Evolutionary conservation across 176 grass and related monocot genomes (phyloP).

Genomic region (Zoysia japonica): DNA sequence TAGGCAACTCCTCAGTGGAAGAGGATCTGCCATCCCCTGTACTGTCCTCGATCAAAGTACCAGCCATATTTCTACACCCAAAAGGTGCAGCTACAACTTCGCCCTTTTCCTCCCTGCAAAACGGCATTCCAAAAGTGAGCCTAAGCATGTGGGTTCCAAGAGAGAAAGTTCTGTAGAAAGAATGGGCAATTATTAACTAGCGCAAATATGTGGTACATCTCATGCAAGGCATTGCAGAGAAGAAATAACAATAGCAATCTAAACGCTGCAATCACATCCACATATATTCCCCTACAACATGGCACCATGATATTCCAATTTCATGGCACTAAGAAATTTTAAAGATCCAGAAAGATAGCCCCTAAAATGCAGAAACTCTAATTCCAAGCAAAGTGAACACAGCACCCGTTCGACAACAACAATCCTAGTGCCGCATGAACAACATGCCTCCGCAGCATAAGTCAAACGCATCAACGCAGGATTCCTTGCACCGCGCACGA

Average conservation of each 20-base stretch:
- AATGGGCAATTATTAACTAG: background rate
- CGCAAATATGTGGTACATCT: background rate
- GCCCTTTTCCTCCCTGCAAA: slow-evolving; percentile 37
- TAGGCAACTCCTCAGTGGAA: slow-evolving; percentile 58
- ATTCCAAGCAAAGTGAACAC: background rate
- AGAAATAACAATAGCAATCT: background rate
- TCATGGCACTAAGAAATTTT: background rate
- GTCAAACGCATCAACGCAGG: too few species aligned
- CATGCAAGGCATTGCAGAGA: background rate
- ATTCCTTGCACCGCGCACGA: too few species aligned
- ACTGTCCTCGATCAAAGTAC: slow-evolving; percentile 57
- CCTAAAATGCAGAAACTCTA: background rate
- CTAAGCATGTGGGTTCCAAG: background rate
- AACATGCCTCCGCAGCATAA: background rate
- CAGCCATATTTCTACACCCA: slow-evolving; percentile 48
- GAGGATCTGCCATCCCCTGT: slow-evolving; percentile 45
- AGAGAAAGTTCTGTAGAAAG: background rate
- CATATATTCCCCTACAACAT: background rate
- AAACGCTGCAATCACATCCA: background rate
- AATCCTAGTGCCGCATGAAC: background rate
- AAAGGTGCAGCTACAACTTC: background rate
- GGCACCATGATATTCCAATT: background rate
- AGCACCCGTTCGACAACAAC: background rate
- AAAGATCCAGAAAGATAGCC: background rate
- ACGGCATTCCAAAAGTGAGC: background rate